Evolutionary conservation across 1,284 basidiomycete genomes (phyloP), one percentile per base, ranked within the genome.

Genomic region (Pseudozyma thailandica): DNA sequence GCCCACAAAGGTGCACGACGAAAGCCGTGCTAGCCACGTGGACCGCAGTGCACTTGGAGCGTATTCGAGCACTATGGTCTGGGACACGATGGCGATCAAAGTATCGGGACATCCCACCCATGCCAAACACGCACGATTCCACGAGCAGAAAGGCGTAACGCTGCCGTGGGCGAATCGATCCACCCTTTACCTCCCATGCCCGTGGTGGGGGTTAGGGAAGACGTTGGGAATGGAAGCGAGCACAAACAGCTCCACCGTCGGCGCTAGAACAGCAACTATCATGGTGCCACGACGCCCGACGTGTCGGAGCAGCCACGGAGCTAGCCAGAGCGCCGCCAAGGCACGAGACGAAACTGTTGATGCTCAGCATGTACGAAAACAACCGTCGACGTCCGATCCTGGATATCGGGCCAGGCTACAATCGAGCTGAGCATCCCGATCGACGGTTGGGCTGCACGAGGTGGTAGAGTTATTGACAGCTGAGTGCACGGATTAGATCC

Each of bases 291-390:
- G 26, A 7, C 28, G 26, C 3, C 44, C 44, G 2, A 45, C n/a
- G 10, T 30, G 13, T n/a, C 10, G 18, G 16, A 45, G n/a, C 26
- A 45, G 18, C 44, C 44, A 45, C 12, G 44, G 43, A 28, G 45
- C 45, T 5, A 47, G 15, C 27, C 28, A 31, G 31, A 35, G 27
- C 16, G 45, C 45, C 3, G 44, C n/a, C 28, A 27, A 45, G 27
- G 44, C 27, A 45, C 2, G 44, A 45, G n/a, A 35, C 16, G n/a
- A 47, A 33, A 21, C 45, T 35, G 27, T 33, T 33, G 45, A 47
- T 47, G 45, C 45, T 47, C n/a, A 47, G 45, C 45, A 47, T 47
- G 31, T 33, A 47, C 2, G 45, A 47, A 20, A 47, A 47, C 7
- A n/a, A 47, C 31, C 10, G 28, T 47, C 28, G 45, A 47, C 10